Evolutionary conservation across 345 rosid genomes (phyloP).

Genomic region (Barbarea vulgaris): DNA sequence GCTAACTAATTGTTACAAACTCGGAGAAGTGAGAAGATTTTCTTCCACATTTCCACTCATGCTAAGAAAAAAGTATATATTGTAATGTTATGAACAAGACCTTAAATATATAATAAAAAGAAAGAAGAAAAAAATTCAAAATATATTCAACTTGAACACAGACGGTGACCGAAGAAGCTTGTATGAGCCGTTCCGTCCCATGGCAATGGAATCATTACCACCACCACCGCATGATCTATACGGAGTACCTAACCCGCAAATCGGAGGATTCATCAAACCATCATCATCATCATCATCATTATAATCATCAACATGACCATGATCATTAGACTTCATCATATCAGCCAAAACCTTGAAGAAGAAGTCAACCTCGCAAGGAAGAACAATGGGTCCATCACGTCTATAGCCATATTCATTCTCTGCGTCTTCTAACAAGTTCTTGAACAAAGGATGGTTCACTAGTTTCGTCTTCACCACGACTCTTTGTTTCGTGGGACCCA

Average conservation of each 20-base stretch:
- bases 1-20: conserved; percentile 7
- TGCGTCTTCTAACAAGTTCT: conserved; percentile 72
- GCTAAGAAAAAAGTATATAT: background rate
- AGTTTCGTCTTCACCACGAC: conserved; percentile 55
- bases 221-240: conserved; percentile 36
- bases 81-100: conserved; percentile 24
- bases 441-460: conserved; percentile 73
- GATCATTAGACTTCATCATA: conserved; percentile 52
- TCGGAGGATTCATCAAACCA: conserved; percentile 19
- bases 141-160: conserved; percentile 46
- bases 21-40: background rate
- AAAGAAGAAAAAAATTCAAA: background rate
- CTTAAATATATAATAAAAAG: background rate
- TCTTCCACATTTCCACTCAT: conserved; percentile 23
- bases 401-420: conserved; percentile 65
- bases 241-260: conserved; percentile 32
- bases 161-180: conserved; percentile 47
- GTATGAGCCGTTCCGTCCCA: conserved; percentile 40
- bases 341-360: conserved; percentile 60
- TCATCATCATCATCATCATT: conserved; percentile 28
- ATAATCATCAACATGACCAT: background rate
- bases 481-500: conserved; percentile 60
- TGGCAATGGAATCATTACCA: conserved; percentile 28
- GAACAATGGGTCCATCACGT: conserved; percentile 64
- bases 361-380: conserved; percentile 75